Conservation (phyloP, 805 yeast species). For the Yarrowia phangngaensis region DNA sequence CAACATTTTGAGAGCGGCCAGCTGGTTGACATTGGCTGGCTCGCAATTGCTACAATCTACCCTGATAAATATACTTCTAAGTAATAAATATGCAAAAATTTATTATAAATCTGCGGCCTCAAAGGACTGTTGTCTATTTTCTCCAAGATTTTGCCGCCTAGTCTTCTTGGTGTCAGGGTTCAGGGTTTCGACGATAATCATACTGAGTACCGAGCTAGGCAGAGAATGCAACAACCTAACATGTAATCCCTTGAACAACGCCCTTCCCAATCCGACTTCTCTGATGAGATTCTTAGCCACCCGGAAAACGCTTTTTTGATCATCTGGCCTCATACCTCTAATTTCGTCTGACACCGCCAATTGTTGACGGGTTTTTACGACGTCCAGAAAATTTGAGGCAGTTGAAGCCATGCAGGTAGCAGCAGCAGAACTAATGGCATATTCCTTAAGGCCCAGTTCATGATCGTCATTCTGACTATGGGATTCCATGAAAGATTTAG, state of each 20-base stretch:
- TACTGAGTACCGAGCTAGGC: slow-evolving; percentile 43
- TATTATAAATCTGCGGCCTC: slow-evolving; percentile 18
- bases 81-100: no score
- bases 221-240: slow-evolving; percentile 41
- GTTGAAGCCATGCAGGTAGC: slow-evolving; percentile 41
- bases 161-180: slow-evolving; percentile 38
- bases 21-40: no score
- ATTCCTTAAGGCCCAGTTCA: slow-evolving; percentile 33
- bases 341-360: slow-evolving; percentile 43
- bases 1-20: no score
- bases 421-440: slow-evolving; percentile 39
- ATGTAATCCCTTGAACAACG: slow-evolving; percentile 41
- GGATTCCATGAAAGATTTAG: slow-evolving; percentile 22
- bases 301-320: slow-evolving; percentile 36
- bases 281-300: slow-evolving; percentile 41
- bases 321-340: slow-evolving; percentile 41
- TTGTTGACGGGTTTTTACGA: slow-evolving; percentile 47
- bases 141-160: slow-evolving; percentile 15
- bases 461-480: slow-evolving; percentile 2
- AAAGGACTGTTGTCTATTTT: slow-evolving; percentile 3
- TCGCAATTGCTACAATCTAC: no score
- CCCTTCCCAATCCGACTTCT: slow-evolving; percentile 41
- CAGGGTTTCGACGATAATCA: slow-evolving; percentile 43
- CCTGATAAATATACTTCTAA: no score
- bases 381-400: slow-evolving; percentile 43